Conservation (phyloP, 1,284 basidiomycete species). For the Leccinum subrobustum region DNA sequence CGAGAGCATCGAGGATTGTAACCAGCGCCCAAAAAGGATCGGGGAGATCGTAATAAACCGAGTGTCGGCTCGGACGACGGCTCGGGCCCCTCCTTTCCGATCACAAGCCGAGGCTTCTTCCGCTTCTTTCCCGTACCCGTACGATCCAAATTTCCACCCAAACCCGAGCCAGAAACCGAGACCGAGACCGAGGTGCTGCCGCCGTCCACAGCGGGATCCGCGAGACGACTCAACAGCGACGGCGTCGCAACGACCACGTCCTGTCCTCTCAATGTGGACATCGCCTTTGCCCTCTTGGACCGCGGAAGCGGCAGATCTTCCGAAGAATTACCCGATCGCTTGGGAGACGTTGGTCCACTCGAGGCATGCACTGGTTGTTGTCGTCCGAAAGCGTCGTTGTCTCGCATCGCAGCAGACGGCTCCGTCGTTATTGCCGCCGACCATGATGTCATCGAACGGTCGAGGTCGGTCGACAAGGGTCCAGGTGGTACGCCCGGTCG, state of each 20-base stretch:
- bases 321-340: constrained; percentile 21
- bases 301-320: constrained; percentile 22
- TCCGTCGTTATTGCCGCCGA: constrained; percentile 10
- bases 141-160: constrained; percentile 14
- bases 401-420: constrained; percentile 11
- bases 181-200: neutral
- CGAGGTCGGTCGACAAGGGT: constrained; percentile 14
- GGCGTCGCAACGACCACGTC: constrained; percentile 13
- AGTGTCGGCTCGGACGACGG: constrained; percentile 23
- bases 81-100: constrained; percentile 7
- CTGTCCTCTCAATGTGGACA: constrained; percentile 16
- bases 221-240: constrained; percentile 34
- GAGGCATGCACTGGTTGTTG: neutral
- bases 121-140: constrained; percentile 23
- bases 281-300: constrained; percentile 22
- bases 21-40: too few species aligned
- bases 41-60: too few species aligned
- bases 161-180: neutral
- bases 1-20: too few species aligned
- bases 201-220: constrained; percentile 25
- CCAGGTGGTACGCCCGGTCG: constrained; percentile 17
- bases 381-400: constrained; percentile 12
- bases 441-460: constrained; percentile 13
- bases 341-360: constrained; percentile 17
- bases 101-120: constrained; percentile 14